Conservation (phyloP, 208 protist genomes). For the Trypanosoma congolense region DNA sequence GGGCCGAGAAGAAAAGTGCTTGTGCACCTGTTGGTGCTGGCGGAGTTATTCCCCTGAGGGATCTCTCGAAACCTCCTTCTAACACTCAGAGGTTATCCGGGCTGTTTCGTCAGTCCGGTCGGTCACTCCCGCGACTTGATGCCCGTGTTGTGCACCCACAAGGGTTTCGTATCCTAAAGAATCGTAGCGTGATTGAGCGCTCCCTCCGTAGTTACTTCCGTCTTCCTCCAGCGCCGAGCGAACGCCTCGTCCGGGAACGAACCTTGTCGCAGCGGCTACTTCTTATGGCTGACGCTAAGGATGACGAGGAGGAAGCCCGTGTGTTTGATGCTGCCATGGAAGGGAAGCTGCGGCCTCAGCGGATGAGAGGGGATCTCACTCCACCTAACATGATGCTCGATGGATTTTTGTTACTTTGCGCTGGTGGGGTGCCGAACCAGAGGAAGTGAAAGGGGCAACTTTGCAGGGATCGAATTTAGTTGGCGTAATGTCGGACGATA, state of each 20-base stretch:
- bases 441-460: conserved; percentile 60
- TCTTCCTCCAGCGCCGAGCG: conserved; percentile 64
- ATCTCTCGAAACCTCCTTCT: background rate
- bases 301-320: conserved; percentile 28
- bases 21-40: background rate
- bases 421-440: conserved; percentile 55
- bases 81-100: background rate
- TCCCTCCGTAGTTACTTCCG: conserved; percentile 83
- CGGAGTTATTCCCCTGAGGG: conserved; percentile 6
- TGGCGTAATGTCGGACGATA: conserved; percentile 62
- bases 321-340: conserved; percentile 24
- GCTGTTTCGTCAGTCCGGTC: conserved; percentile 16
- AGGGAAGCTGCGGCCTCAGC: conserved; percentile 1
- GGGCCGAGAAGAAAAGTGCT: background rate
- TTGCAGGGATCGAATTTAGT: conserved; percentile 62
- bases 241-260: conserved; percentile 36
- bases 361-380: background rate
- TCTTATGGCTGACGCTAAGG: conserved; percentile 32
- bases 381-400: conserved; percentile 54
- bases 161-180: conserved; percentile 82
- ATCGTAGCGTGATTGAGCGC: conserved; percentile 65
- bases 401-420: conserved; percentile 74
- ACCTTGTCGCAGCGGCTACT: conserved; percentile 19
- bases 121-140: conserved; percentile 6
- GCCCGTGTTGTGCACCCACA: conserved; percentile 68